phyloP scores from a whole-genome alignment of 2,329 filamentous ascomycete species.

The Neonectria coccinea region DNA sequence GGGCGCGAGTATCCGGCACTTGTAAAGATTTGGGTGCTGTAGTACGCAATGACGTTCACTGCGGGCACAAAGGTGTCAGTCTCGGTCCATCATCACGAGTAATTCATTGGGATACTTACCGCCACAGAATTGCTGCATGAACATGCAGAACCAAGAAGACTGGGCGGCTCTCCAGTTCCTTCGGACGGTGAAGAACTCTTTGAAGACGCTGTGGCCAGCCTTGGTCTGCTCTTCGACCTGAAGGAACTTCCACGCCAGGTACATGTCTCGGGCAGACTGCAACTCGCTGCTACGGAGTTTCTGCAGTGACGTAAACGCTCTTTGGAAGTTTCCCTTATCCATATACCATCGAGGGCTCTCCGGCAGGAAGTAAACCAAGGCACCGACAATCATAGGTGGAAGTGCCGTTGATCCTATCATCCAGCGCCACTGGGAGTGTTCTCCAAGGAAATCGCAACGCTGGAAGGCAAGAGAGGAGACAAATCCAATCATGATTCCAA shows the following conservation, averaged over 20 bases:
- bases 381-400: conserved; percentile 64
- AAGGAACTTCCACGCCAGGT: conserved; percentile 58
- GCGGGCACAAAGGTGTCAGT: conserved; percentile 56
- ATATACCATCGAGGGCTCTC: conserved; percentile 65
- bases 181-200: conserved; percentile 47
- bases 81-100: conserved; percentile 40
- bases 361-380: conserved; percentile 71
- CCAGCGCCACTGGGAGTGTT: conserved; percentile 63
- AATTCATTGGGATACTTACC: conserved; percentile 56
- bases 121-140: conserved; percentile 53
- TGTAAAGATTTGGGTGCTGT: conserved; percentile 47
- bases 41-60: conserved; percentile 49
- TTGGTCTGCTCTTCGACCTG: conserved; percentile 44
- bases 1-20: conserved; percentile 44
- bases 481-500: conserved; percentile 61
- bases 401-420: conserved; percentile 70
- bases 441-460: conserved; percentile 60
- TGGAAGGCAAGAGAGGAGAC: conserved; percentile 64
- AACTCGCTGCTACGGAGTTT: conserved; percentile 60
- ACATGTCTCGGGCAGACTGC: conserved; percentile 63
- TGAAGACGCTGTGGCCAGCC: conserved; percentile 41
- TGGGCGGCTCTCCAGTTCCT: conserved; percentile 49
- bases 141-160: conserved; percentile 51
- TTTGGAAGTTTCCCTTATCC: conserved; percentile 57
- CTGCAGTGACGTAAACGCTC: conserved; percentile 59